These are phyloP conservation scores for Cyclotella distinguenda DNA, from an alignment of 108 stramenopile species.

Conservation along the genomic window DNA sequence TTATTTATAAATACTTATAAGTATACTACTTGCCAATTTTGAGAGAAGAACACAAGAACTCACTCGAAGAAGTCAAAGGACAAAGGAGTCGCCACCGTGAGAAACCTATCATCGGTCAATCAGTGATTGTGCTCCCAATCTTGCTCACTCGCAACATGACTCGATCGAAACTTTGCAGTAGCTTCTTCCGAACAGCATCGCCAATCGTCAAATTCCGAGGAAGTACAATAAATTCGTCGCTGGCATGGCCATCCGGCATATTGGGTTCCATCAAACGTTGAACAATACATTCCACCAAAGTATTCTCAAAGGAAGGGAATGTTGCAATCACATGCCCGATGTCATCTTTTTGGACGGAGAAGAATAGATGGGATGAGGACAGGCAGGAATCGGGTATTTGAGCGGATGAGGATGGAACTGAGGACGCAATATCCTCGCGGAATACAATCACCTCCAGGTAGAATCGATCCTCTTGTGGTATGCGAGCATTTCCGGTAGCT, in stretches of 20 bases:
- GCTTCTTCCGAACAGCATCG: conserved; percentile 44
- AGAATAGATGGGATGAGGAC: conserved; percentile 32
- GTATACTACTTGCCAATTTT: too few species aligned
- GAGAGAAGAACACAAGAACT: too few species aligned
- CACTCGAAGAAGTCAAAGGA: too few species aligned
- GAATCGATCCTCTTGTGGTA: conserved; percentile 68
- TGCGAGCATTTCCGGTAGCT: conserved; percentile 53
- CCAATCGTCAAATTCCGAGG: conserved; percentile 11
- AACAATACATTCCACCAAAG: too few species aligned
- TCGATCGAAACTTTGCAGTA: conserved; percentile 47
- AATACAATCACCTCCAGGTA: conserved; percentile 62
- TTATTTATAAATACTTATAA: too few species aligned
- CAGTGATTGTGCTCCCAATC: too few species aligned
- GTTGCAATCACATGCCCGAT: background rate
- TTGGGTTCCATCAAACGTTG: conserved; percentile 36
- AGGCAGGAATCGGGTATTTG: background rate
- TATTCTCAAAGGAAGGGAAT: too few species aligned
- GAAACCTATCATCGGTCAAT: too few species aligned
- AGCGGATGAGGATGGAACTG: background rate
- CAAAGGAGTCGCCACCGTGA: too few species aligned
- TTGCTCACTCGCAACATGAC: conserved; percentile 28
- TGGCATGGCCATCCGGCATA: conserved; percentile 11
- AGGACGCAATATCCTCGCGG: conserved; percentile 13
- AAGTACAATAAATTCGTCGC: conserved; percentile 42
- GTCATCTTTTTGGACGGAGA: background rate